Conservation (phyloP, 768 basidiomycete genomes). For the Leucosporidium yakuticum region DNA sequence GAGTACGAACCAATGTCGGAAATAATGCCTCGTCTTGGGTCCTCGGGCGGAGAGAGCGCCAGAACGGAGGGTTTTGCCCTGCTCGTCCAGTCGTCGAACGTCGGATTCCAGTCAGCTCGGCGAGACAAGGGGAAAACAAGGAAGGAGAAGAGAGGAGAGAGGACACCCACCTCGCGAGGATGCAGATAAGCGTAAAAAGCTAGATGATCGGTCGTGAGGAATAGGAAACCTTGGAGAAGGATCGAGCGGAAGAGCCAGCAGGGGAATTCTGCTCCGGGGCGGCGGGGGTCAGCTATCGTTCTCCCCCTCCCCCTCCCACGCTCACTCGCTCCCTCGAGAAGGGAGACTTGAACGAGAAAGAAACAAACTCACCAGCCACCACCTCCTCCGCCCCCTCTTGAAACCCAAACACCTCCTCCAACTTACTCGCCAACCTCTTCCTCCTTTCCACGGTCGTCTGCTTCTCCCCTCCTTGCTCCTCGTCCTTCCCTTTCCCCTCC, state of each 20-base stretch:
- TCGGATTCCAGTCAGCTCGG: constrained; percentile 64
- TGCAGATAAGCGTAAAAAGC: constrained; percentile 62
- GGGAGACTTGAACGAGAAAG: background rate
- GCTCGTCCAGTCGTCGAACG: constrained; percentile 10
- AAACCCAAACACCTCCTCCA: constrained; percentile 80
- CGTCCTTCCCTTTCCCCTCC: background rate
- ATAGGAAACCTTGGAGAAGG: constrained; percentile 98
- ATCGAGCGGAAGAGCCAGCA: constrained; percentile 38
- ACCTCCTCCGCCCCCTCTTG: constrained; percentile 78
- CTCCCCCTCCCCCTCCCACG: too few species aligned
- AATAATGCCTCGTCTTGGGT: constrained; percentile 76
- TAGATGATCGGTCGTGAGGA: constrained; percentile 82
- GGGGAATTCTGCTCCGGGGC: constrained; percentile 19
- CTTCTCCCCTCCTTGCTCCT: background rate
- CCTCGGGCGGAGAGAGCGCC: constrained; percentile 83
- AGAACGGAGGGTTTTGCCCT: constrained; percentile 91
- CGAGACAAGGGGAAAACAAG: constrained; percentile 76
- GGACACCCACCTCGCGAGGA: constrained; percentile 26
- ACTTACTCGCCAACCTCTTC: constrained; percentile 68
- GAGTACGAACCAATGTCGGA: constrained; percentile 92
- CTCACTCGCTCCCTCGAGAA: background rate
- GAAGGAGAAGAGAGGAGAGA: background rate
- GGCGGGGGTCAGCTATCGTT: background rate
- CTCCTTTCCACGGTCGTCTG: constrained; percentile 3
- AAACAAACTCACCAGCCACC: constrained; percentile 62